These are phyloP conservation scores for Emergomyces orientalis DNA, from an alignment of 2,329 filamentous ascomycete species.

Conservation along the genomic window DNA sequence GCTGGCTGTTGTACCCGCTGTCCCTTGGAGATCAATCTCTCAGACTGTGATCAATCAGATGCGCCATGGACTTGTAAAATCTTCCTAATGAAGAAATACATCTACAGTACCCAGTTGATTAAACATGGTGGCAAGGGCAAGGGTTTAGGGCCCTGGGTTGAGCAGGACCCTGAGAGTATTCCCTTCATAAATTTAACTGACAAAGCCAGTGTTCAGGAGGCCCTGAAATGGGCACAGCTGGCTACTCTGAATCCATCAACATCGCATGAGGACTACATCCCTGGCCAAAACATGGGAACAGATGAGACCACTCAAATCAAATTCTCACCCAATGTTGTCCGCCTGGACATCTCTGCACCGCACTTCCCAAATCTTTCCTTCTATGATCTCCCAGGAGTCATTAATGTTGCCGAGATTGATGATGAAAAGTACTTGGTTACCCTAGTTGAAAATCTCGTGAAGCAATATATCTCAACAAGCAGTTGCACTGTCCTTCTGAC, in stretches of 20 bases:
- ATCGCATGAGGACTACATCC: slow-evolving; percentile 46
- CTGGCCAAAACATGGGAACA: slow-evolving; percentile 36
- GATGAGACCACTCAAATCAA: slow-evolving; percentile 42
- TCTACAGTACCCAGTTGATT: slow-evolving; percentile 33
- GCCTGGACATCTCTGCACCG: slow-evolving; percentile 64
- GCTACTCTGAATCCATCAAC: slow-evolving; percentile 62
- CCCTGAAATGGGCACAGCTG: slow-evolving; percentile 64
- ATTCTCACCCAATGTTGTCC: slow-evolving; percentile 75
- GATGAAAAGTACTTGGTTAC: slow-evolving; percentile 59
- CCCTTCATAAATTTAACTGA: slow-evolving; percentile 57
- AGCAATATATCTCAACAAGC: slow-evolving; percentile 57
- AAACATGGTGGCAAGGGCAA: slow-evolving; percentile 42
- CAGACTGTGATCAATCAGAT: slow-evolving; percentile 38
- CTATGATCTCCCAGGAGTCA: slow-evolving; percentile 76
- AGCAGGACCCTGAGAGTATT: slow-evolving; percentile 38
- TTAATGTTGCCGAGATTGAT: slow-evolving; percentile 56
- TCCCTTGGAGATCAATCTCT: slow-evolving; percentile 68
- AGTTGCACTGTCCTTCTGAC: slow-evolving; percentile 70
- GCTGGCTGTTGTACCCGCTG: slow-evolving; percentile 70
- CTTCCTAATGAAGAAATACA: slow-evolving; percentile 56
- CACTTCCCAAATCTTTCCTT: slow-evolving; percentile 66
- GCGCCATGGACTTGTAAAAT: slow-evolving; percentile 58
- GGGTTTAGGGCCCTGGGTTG: slow-evolving; percentile 58
- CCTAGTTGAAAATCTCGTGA: slow-evolving; percentile 62
- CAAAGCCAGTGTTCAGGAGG: slow-evolving; percentile 54